Base-by-base conservation (phyloP, 352 stramenopile species). In the Phytophthora pisi region DNA sequence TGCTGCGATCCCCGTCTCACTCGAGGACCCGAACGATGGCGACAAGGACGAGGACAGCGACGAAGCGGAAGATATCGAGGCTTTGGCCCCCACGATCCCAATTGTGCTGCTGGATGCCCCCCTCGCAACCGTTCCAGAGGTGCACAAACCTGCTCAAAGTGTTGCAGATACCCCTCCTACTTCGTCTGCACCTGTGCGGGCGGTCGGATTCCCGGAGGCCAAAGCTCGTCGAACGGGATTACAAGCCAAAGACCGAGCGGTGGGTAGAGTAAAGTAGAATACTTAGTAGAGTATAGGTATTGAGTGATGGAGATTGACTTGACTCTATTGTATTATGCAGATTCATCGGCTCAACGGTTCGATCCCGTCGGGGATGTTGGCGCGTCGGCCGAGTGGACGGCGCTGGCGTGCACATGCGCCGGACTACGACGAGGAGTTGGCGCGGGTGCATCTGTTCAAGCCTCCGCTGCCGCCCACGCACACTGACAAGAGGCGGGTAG, bases 361-460 rank as follows among this genome's bases (percentile, higher is more conserved):
- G 6, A 47, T 68, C 31, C 57, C 68, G 10, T 56, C 58, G 1
- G 46, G 42, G 7, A 57, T 51, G 52, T 31, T 74, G 42, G 24
- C 54, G 3, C 70, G 66, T 49, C 70, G 66, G 46, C 65, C 70
- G 15, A 77, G 66, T 60, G 70, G 70, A 4, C 64, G 70, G 51
- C 58, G 61, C 31, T 77, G 70, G 70, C 70, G 70, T 18, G 65
- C 66, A 28, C 65, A 74, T 43, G 66, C 70, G 13, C 50, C 70
- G 4, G 72, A 83, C 54, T 86, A 77, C 45, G 73, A 86, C 51
- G 74, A 84, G 18, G 75, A 73, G 13, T n/a, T 85, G 18, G 75
- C 69, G 3, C 57, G 63, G 24, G 53, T 46, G 49, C 71, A 77
- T 60, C 59, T 74, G 23, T 74, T 73, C 51, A 72, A 72, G 30